Conservation (phyloP, 495 filamentous ascomycete genomes). For the Thermothielavioides terrestris region DNA sequence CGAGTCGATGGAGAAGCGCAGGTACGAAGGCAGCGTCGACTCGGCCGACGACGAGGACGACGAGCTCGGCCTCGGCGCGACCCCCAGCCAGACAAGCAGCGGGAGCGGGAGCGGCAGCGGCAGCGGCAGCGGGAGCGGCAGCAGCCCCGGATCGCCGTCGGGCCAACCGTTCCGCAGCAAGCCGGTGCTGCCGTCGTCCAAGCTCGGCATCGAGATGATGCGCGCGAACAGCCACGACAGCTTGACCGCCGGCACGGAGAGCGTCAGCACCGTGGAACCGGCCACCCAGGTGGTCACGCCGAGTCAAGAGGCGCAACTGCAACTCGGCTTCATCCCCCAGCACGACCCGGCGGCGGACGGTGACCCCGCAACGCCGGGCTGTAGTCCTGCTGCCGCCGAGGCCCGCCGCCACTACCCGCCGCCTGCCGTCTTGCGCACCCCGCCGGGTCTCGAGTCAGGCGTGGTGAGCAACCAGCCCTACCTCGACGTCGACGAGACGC, state of each 20-base stretch:
- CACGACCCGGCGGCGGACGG: not conserved
- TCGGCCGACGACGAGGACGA: slow-evolving; percentile 92
- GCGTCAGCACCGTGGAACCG: slow-evolving; percentile 25
- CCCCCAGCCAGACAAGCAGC: not conserved
- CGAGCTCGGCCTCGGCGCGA: slow-evolving; percentile 51
- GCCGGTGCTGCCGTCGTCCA: slow-evolving; percentile 50
- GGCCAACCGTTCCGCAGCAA: slow-evolving; percentile 34
- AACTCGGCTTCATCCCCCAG: slow-evolving; percentile 9
- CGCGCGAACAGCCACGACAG: slow-evolving; percentile 86
- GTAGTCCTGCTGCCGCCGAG: too few relatives aligned
- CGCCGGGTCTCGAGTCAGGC: slow-evolving; percentile 7
- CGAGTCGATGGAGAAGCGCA: slow-evolving; percentile 64
- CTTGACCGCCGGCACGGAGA: slow-evolving; percentile 45
- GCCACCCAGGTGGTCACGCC: slow-evolving; percentile 36
- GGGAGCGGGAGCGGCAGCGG: slow-evolving; percentile 45
- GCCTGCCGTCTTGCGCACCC: slow-evolving; percentile 6
- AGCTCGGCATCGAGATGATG: slow-evolving; percentile 92
- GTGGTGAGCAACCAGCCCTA: too few relatives aligned
- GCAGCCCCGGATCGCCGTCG: slow-evolving; percentile 40
- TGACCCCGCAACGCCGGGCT: not conserved
- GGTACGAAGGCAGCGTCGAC: slow-evolving; percentile 64
- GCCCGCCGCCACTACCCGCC: not conserved
- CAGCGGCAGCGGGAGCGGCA: slow-evolving; percentile 5
- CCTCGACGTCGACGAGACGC: slow-evolving; percentile 22
- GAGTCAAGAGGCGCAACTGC: slow-evolving; percentile 21